Base-by-base conservation (phyloP, 1,284 basidiomycete species). In the Pseudozyma thailandica region DNA sequence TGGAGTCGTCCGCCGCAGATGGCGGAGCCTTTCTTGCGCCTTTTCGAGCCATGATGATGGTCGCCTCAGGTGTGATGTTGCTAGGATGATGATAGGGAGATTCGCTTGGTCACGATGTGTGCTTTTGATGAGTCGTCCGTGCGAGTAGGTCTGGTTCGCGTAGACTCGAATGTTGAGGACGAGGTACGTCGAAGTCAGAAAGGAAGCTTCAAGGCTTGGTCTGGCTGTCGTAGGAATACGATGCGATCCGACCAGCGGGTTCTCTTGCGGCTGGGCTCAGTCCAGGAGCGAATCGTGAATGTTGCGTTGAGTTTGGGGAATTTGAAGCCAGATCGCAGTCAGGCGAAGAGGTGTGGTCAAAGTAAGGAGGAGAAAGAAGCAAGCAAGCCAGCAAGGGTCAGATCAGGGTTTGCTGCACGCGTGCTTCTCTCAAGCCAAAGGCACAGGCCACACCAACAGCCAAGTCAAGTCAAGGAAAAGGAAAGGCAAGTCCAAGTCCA, bases 181-280 rank as follows among this genome's bases (percentile, higher is more conserved):
- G 51, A 46, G 27, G 53, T 8, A 31, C 45, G 56, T 58, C 42
- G 35, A 58, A 35, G 50, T 28, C 4, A 25, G 23, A 25, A 35
- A 30, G 49, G 21, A 42, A 47, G 49, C 9, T 18, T 28, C 38
- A 45, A 21, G 21, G n/a, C n/a, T n/a, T n/a, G n/a, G n/a, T n/a
- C n/a, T n/a, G n/a, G n/a, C n/a, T n/a, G n/a, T n/a, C n/a, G n/a
- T n/a, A n/a, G n/a, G n/a, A n/a, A n/a, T n/a, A n/a, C n/a, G 43
- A 12, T 35, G 25, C 18, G 26, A 49, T 53, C 51, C 51, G 51
- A 52, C 58, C 58, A 54, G 58, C 58, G 51, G 46, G 38, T 18
- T 21, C 23, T 41, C 9, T 9, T 15, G 18, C n/a, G 38, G 18
- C n/a, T 20, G 6, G 9, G 18, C 18, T 21, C 18, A 20, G 35